These are phyloP conservation scores for Striga hermonthica DNA, from an alignment of 305 asterid genomes.

Conservation along the genomic window DNA sequence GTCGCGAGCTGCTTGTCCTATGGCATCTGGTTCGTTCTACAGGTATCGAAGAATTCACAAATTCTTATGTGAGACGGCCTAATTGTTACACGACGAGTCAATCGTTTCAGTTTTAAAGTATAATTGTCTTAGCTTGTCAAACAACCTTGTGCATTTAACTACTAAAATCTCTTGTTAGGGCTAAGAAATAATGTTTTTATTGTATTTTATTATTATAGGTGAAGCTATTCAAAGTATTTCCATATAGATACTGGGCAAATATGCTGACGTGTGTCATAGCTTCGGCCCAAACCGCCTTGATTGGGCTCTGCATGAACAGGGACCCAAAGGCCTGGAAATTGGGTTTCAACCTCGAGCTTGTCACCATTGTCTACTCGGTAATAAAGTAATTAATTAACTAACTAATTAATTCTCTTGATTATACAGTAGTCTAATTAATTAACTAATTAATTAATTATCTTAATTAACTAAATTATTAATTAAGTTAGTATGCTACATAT, in stretches of 20 bases:
- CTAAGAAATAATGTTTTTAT: too few relatives aligned
- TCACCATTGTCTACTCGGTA: conserved; percentile 63
- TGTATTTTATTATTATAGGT: conserved; percentile 34
- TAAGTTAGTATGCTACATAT: neutral
- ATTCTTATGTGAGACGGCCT: too few relatives aligned
- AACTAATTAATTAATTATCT: too few relatives aligned
- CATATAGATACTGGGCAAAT: conserved; percentile 49
- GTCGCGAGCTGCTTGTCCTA: conserved; percentile 42
- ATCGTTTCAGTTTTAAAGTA: too few relatives aligned
- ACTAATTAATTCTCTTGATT: too few relatives aligned
- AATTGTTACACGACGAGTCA: too few relatives aligned
- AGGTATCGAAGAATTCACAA: conserved; percentile 35
- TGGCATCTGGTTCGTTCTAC: conserved; percentile 60
- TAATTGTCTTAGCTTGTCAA: too few relatives aligned
- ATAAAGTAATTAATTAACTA: neutral
- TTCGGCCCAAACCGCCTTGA: conserved; percentile 36
- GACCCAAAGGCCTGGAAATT: conserved; percentile 45
- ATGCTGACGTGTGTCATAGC: conserved; percentile 42
- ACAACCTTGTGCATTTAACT: too few relatives aligned
- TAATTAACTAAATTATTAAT: too few relatives aligned
- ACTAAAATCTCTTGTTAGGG: too few relatives aligned
- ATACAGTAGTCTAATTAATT: neutral
- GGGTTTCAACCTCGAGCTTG: conserved; percentile 51
- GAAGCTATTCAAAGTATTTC: conserved; percentile 45
- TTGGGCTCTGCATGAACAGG: conserved; percentile 51